phyloP scores from a whole-genome alignment of 176 grass and related monocot genomes.

The Zoysia pacifica region DNA sequence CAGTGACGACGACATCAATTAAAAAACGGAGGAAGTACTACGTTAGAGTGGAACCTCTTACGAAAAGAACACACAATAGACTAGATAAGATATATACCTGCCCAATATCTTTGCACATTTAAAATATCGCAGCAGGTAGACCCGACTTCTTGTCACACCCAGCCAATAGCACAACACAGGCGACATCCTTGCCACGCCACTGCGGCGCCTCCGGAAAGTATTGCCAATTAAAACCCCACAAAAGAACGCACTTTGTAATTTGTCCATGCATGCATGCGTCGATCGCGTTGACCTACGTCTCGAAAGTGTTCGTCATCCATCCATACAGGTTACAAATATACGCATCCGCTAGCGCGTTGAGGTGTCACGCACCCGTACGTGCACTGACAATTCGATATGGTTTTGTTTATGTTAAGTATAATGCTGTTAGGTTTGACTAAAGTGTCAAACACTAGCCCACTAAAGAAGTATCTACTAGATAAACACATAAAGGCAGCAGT shows the following conservation, averaged over 20 bases:
- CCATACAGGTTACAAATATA: not conserved
- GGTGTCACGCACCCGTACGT: constrained; percentile 20
- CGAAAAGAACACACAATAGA: not conserved
- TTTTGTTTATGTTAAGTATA: not conserved
- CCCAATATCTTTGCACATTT: not conserved
- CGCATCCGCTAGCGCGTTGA: not conserved
- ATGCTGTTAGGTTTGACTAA: constrained; percentile 50
- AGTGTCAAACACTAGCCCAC: constrained; percentile 29
- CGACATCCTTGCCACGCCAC: not conserved
- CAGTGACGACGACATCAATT: no score
- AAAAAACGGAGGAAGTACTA: not conserved
- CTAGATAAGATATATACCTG: not conserved
- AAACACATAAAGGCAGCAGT: not conserved
- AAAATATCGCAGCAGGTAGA: constrained; percentile 21
- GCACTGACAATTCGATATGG: not conserved
- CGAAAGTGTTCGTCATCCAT: not conserved
- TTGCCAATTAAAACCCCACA: not conserved
- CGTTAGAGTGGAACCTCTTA: not conserved
- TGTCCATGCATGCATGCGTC: not conserved
- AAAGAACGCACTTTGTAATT: not conserved
- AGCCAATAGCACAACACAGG: not conserved
- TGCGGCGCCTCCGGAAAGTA: constrained; percentile 32
- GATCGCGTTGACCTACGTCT: constrained; percentile 2
- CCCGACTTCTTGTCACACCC: not conserved
- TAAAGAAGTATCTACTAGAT: not conserved